Base-by-base conservation (phyloP, 768 basidiomycete species). In the Kwoniella shandongensis region DNA sequence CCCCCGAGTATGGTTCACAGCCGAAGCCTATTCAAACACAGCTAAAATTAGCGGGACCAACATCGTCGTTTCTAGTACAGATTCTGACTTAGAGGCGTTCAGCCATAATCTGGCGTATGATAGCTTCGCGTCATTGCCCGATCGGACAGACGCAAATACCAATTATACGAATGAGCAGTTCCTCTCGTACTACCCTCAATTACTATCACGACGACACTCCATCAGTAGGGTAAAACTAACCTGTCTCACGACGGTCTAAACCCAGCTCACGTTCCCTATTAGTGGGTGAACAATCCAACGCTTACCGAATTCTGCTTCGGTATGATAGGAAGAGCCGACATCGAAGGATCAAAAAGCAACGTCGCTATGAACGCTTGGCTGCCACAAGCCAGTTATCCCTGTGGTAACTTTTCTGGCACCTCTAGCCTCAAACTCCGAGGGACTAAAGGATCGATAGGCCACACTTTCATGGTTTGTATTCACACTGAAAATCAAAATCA, bases 201-300 rank as follows among this genome's bases (percentile, higher is more conserved):
- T 85, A 84, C 84, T 83, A 81, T 85, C 82, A 81, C 81, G 81
- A 84, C 79, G 80, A 85, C 83, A 75, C 83, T 82, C 81, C 84
- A 85, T 85, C 83, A 85, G 83, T 84, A 86, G 84, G 83, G 84
- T 86, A 86, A 85, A 85, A 86, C 84, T 85, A 86, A 85, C 84
- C 85, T 85, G 84, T 86, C 85, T 57, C 84, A 85, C 83, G 82
- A 86, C 81, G 83, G 84, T 85, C 84, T 85, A 85, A 85, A 85
- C 84, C 84, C 84, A 85, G 84, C 65, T 67, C 62, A 67, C 65
- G 65, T 67, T 85, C 83, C 85, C 84, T 85, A 85, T 84, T 84
- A 81, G 81, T 82, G 84, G 84, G 84, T 85, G 84, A 85, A 85
- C 83, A 84, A 85, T 85, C 84, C 84, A 85, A 85, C 82, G 81